phyloP scores from a whole-genome alignment of 2,329 filamentous ascomycete species.

The Fusarium tupiense region DNA sequence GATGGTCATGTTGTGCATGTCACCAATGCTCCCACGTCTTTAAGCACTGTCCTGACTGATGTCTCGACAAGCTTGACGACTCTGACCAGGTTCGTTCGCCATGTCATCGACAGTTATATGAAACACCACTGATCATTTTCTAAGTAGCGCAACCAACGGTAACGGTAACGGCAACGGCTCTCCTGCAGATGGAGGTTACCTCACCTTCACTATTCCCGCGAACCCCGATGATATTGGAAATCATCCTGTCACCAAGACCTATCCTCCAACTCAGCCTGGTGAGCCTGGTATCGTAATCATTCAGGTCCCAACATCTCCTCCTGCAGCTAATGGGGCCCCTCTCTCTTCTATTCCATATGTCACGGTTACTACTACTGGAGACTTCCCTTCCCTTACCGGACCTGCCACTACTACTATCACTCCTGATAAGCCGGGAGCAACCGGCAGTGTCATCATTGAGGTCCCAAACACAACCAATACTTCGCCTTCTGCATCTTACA shows the following conservation, averaged over 20 bases:
- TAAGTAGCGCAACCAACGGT: not conserved
- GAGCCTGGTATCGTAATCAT: not conserved
- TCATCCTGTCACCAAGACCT: not conserved
- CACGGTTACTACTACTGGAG: not conserved
- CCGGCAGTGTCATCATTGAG: not conserved
- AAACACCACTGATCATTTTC: not conserved
- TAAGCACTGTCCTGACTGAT: not conserved
- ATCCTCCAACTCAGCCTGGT: not conserved
- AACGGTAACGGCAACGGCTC: not conserved
- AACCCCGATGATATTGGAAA: not conserved
- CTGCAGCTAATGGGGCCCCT: not conserved
- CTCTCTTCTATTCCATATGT: not conserved
- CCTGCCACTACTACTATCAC: not conserved
- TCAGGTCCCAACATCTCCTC: not conserved
- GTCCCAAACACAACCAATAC: fast-evolving
- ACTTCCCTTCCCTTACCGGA: not conserved
- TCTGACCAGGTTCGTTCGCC: not conserved
- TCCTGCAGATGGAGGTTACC: not conserved
- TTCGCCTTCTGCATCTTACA: not conserved
- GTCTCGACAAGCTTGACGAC: not conserved
- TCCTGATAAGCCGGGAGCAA: not conserved
- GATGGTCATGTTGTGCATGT: not conserved
- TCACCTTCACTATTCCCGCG: not conserved
- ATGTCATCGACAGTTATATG: fast-evolving
- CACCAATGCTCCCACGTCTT: not conserved